Conservation (phyloP, 176 grass and related monocot species). For the Oryza glaberrima region DNA sequence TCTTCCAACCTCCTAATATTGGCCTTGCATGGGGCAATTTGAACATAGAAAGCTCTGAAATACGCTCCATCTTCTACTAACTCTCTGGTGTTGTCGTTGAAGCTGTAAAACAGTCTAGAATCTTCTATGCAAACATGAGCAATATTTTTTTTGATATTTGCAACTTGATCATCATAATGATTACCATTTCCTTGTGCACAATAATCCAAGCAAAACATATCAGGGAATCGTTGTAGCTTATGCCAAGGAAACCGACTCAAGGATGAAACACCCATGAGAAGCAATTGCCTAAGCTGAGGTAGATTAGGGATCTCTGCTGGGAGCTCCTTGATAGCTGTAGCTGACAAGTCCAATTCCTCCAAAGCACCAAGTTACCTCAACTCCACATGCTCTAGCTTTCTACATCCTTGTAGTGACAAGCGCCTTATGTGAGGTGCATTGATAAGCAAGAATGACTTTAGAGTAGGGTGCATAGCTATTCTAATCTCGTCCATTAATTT, state of each 20-base stretch:
- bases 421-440: not conserved
- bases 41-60: conserved; percentile 17
- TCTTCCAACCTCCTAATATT: not conserved
- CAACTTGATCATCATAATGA: not conserved
- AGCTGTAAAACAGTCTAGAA: no score
- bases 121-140: not conserved
- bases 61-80: accelerated
- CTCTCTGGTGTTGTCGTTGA: accelerated
- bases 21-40: not conserved
- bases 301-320: not conserved
- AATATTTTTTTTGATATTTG: not conserved
- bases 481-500: no score
- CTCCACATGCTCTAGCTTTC: not conserved
- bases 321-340: conserved; percentile 28
- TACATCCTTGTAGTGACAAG: not conserved
- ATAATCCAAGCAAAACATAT: conserved; percentile 22
- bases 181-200: not conserved
- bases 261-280: not conserved
- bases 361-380: conserved; percentile 16
- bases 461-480: not conserved
- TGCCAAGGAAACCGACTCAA: conserved; percentile 37
- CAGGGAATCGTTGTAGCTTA: not conserved
- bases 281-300: not conserved
- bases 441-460: not conserved
- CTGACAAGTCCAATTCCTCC: conserved; percentile 22